phyloP scores from a whole-genome alignment of 23 red algal genomes.

The Agarophyton chilense region DNA sequence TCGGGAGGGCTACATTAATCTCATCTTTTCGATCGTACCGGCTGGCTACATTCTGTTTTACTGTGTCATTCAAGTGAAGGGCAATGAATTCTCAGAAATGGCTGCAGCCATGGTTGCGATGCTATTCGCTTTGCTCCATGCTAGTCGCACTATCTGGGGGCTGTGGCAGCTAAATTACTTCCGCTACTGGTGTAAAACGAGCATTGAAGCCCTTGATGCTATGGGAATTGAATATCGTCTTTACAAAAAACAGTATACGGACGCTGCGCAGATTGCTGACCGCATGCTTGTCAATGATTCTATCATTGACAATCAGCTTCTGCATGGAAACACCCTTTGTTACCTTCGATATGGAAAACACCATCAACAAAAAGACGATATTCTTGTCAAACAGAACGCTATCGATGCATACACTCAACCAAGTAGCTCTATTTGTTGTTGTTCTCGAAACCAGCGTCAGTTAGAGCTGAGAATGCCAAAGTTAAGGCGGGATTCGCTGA shows the following conservation, averaged over 20 bases:
- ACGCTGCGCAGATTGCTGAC: conserved; percentile 15
- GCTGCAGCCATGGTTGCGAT: conserved; percentile 32
- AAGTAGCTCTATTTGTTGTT: background rate
- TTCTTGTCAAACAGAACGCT: background rate
- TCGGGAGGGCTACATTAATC: conserved; percentile 3
- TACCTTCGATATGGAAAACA: background rate
- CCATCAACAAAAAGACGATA: background rate
- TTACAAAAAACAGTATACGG: background rate
- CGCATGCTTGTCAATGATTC: conserved; percentile 38
- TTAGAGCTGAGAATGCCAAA: conserved; percentile 4
- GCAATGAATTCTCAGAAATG: conserved; percentile 32
- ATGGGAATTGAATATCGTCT: conserved; percentile 41
- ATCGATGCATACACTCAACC: background rate
- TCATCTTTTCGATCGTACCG: conserved; percentile 35
- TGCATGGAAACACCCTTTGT: conserved; percentile 23
- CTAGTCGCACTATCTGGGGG: conserved; percentile 17
- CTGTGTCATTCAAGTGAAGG: background rate
- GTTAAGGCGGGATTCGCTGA: background rate
- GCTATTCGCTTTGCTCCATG: conserved; percentile 47
- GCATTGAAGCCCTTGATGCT: conserved; percentile 12
- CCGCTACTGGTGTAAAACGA: conserved; percentile 8
- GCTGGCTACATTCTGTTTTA: conserved; percentile 53
- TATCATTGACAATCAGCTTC: conserved; percentile 41
- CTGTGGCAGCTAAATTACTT: conserved; percentile 45
- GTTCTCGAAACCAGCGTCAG: background rate